Evolutionary conservation across 2,329 filamentous ascomycete genomes (phyloP).

Genomic region (Pseudofabraea citricarpa): DNA sequence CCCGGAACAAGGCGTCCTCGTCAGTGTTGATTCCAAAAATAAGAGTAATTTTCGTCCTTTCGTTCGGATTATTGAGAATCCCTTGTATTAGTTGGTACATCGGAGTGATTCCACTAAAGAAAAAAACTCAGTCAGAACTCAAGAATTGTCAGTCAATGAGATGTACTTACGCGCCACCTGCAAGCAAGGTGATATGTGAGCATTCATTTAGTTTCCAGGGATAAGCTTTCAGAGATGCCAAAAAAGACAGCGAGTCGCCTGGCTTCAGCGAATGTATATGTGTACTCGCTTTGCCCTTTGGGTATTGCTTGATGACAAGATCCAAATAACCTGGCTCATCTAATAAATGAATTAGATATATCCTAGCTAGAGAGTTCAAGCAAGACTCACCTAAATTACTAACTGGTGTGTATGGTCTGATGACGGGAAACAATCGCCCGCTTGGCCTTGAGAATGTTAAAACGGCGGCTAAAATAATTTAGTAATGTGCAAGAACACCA

Average conservation of each 20-base stretch:
- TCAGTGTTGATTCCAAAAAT: slow-evolving; percentile 64
- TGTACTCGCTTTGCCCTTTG: slow-evolving; percentile 56
- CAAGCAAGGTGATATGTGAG: slow-evolving; percentile 56
- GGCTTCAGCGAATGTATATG: slow-evolving; percentile 63
- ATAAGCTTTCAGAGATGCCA: slow-evolving; percentile 48
- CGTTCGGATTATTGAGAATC: slow-evolving; percentile 56
- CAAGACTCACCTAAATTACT: slow-evolving; percentile 21
- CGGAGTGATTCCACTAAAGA: slow-evolving; percentile 56
- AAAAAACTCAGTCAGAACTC: background rate
- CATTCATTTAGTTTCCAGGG: slow-evolving; percentile 44
- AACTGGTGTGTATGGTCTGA: slow-evolving; percentile 64
- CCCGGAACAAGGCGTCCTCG: slow-evolving; percentile 52
- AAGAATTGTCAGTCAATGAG: background rate
- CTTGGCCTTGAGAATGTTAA: slow-evolving; percentile 56
- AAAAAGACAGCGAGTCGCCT: slow-evolving; percentile 56
- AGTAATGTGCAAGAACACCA: background rate
- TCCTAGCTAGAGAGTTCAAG: background rate
- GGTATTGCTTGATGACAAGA: slow-evolving; percentile 64
- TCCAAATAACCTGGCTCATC: slow-evolving; percentile 56
- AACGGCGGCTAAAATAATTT: slow-evolving; percentile 36
- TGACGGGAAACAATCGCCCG: slow-evolving; percentile 51
- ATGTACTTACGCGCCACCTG: slow-evolving; percentile 49
- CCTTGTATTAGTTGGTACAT: slow-evolving; percentile 60
- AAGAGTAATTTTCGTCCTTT: slow-evolving; percentile 58
- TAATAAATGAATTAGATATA: slow-evolving; percentile 17